phyloP scores from a whole-genome alignment of 352 stramenopile species.

The Globisporangium spiculum region DNA sequence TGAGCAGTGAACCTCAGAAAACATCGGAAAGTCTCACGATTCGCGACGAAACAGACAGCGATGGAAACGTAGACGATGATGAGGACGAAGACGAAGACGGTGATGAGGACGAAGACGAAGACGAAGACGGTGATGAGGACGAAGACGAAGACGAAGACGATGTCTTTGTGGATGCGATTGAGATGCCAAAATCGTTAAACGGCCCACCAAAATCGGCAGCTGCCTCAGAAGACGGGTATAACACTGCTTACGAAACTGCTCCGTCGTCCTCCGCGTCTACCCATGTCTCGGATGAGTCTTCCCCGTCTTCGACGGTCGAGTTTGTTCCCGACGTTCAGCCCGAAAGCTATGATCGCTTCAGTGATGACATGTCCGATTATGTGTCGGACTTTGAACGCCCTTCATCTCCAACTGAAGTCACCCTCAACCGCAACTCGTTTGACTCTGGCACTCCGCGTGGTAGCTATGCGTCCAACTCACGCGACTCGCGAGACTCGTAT shows the following conservation, averaged over 20 bases:
- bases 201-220: neutral
- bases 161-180: neutral
- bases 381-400: conserved; percentile 4
- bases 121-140: conserved; percentile 8
- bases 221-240: conserved; percentile 5
- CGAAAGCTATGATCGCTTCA: conserved; percentile 9
- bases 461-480: conserved; percentile 8
- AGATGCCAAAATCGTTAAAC: neutral
- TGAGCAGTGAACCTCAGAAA: neutral
- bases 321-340: neutral
- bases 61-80: conserved; percentile 9
- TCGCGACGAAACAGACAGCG: conserved; percentile 15
- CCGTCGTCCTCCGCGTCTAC: conserved; percentile 10
- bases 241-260: conserved; percentile 6
- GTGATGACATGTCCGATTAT: conserved; percentile 7
- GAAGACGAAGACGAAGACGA: conserved; percentile 3
- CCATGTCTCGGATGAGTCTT: conserved; percentile 11
- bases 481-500: conserved; percentile 16
- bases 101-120: neutral
- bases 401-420: conserved; percentile 8
- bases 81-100: neutral
- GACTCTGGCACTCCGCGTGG: conserved; percentile 19
- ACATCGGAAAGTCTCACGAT: neutral
- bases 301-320: conserved; percentile 10
- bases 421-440: conserved; percentile 18